Evolutionary conservation across 106 monocot genomes (phyloP).

Genomic region (Dactylorhiza incarnata): DNA sequence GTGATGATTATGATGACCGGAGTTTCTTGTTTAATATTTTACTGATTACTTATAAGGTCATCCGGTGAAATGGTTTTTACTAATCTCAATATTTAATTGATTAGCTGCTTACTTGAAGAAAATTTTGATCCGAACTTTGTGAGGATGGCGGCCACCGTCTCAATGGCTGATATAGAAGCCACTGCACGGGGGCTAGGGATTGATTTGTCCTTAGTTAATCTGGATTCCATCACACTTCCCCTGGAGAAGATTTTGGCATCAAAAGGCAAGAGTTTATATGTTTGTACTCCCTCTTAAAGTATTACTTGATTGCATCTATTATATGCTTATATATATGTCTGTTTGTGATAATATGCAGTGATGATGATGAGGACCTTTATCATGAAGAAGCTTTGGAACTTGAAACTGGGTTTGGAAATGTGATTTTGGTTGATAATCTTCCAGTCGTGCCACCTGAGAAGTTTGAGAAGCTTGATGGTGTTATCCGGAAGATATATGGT

Average conservation of each 20-base stretch:
- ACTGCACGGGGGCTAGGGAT: constrained; percentile 9
- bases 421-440: constrained; percentile 71
- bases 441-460: constrained; percentile 79
- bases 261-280: constrained; percentile 10
- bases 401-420: constrained; percentile 59
- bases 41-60: background rate
- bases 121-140: background rate
- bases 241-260: constrained; percentile 24
- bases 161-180: constrained; percentile 18
- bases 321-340: background rate
- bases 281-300: background rate
- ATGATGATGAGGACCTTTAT: constrained; percentile 50
- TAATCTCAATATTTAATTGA: background rate
- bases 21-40: background rate
- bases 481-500: constrained; percentile 65
- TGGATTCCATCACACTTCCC: constrained; percentile 18
- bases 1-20: no score
- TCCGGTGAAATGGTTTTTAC: background rate
- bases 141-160: constrained; percentile 3
- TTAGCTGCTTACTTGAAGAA: constrained; percentile 1
- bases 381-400: constrained; percentile 44
- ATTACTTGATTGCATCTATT: background rate
- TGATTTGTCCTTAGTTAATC: constrained; percentile 11
- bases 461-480: constrained; percentile 78
- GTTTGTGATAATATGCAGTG: constrained; percentile 22